A percentile compares a stretch with the other conserved stretches of the same genome.
Evolutionary conservation across 495 filamentous ascomycete genomes (phyloP).

Genomic region (Rhypophila decipiens): DNA sequence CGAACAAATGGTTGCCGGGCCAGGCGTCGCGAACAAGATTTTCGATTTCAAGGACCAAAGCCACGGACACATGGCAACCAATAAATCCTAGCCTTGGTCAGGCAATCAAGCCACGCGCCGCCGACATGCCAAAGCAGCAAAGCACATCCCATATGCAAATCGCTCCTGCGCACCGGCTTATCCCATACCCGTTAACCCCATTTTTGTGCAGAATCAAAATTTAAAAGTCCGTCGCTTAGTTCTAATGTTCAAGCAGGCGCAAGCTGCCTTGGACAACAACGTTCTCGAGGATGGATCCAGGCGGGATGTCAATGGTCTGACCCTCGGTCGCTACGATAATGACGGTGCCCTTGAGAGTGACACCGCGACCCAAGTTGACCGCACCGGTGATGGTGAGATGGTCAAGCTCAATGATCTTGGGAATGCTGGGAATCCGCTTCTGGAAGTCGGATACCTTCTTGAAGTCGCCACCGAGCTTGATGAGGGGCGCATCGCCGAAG

Average conservation of each 20-base stretch:
- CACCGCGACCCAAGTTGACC: conserved; percentile 91
- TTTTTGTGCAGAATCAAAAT: no score
- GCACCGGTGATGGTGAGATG: conserved; percentile 96
- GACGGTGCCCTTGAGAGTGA: conserved; percentile 97
- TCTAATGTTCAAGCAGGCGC: conserved; percentile 91
- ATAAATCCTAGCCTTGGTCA: no score
- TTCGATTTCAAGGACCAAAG: no score
- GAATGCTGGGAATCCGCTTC: conserved; percentile 92
- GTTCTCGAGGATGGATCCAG: conserved; percentile 95
- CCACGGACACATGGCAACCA: no score
- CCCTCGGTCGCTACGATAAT: conserved; percentile 99
- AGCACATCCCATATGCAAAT: no score
- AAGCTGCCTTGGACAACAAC: conserved; percentile 98
- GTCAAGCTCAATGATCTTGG: conserved; percentile 96
- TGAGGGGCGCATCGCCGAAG: conserved; percentile 96
- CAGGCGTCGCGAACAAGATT: no score
- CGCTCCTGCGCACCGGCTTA: no score
- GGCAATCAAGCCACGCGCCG: no score
- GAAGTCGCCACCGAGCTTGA: conserved; percentile 98
- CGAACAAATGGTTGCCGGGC: no score
- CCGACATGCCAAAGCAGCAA: no score
- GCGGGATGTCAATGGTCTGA: conserved; percentile 95
- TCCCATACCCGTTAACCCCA: no score
- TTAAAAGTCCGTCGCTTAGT: no score
- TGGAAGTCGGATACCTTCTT: conserved; percentile 99